Evolutionary conservation across 2,329 filamentous ascomycete species (phyloP).

Genomic region (Colletotrichum abscissum): DNA sequence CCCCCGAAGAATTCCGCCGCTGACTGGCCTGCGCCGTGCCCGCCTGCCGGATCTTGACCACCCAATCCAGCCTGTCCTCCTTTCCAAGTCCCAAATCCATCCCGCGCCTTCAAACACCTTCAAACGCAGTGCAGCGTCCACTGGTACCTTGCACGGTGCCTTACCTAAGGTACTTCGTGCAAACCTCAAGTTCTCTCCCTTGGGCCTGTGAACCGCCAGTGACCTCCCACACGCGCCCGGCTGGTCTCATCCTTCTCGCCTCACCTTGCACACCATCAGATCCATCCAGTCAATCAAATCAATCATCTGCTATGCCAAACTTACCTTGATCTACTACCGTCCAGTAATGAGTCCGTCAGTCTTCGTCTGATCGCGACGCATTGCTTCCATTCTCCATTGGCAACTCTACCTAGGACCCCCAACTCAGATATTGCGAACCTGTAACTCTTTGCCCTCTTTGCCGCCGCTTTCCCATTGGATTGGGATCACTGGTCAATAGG

Average conservation of each 20-base stretch:
- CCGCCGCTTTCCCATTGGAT: slow-evolving; percentile 18
- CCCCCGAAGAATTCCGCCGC: neutral
- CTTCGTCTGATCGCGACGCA: neutral
- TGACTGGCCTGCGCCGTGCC: slow-evolving; percentile 14
- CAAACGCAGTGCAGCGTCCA: neutral
- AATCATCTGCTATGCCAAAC: neutral
- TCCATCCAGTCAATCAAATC: neutral
- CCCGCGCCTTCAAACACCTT: neutral
- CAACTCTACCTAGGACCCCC: neutral
- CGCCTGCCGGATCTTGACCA: slow-evolving; percentile 22
- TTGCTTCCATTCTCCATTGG: neutral
- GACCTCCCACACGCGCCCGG: neutral
- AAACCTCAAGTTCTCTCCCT: too few relatives aligned
- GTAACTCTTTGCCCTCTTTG: neutral
- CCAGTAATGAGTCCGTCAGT: neutral
- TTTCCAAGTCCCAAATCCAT: slow-evolving; percentile 6
- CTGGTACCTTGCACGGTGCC: neutral
- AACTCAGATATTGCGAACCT: too few relatives aligned
- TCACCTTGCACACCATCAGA: neutral
- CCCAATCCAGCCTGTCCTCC: slow-evolving; percentile 26
- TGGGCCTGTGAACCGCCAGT: neutral
- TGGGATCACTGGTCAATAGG: neutral
- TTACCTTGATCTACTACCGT: neutral
- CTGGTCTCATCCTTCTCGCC: neutral
- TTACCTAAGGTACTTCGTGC: neutral